A percentile compares a stretch with the other conserved stretches of the same genome.
Conservation (phyloP, 805 yeast species). For the Trichomonascus vanleenenianus region DNA sequence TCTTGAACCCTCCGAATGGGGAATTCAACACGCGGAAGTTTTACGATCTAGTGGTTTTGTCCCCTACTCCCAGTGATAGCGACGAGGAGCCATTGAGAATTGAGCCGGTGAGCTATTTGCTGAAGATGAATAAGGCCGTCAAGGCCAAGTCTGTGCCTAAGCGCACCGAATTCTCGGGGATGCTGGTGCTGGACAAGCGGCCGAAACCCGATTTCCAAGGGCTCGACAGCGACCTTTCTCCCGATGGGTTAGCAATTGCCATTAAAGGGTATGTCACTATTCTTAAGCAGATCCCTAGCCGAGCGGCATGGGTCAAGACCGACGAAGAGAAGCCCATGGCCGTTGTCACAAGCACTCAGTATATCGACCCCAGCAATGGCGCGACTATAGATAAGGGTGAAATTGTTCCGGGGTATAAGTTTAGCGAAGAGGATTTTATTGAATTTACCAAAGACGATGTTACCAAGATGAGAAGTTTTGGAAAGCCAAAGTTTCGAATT, state of each 20-base stretch:
- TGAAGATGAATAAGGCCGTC: neutral
- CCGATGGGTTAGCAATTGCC: slow-evolving; percentile 45
- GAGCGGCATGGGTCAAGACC: slow-evolving; percentile 47
- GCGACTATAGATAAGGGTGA: slow-evolving; percentile 33
- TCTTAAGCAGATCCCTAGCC: slow-evolving; percentile 43
- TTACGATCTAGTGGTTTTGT: slow-evolving; percentile 42
- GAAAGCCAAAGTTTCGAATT: slow-evolving; percentile 48
- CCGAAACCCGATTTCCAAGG: no score
- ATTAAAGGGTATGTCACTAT: slow-evolving; percentile 66
- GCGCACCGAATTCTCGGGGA: slow-evolving; percentile 55
- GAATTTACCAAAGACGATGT: slow-evolving; percentile 34
- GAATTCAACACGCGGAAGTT: slow-evolving; percentile 39
- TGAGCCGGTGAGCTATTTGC: neutral
- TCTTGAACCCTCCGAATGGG: slow-evolving; percentile 35
- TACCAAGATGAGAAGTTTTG: slow-evolving; percentile 29
- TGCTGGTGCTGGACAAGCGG: slow-evolving; percentile 43
- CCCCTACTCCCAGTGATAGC: neutral
- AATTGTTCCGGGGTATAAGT: slow-evolving; percentile 32
- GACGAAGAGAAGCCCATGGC: slow-evolving; percentile 42
- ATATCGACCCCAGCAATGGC: slow-evolving; percentile 36
- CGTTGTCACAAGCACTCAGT: slow-evolving; percentile 24
- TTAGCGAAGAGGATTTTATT: slow-evolving; percentile 34
- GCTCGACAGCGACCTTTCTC: no score
- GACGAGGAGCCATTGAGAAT: neutral
- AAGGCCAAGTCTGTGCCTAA: slow-evolving; percentile 35